Evolutionary conservation across 306 rosid genomes (phyloP), one percentile per base, ranked within the genome.

Genomic region (Glycine soja): DNA sequence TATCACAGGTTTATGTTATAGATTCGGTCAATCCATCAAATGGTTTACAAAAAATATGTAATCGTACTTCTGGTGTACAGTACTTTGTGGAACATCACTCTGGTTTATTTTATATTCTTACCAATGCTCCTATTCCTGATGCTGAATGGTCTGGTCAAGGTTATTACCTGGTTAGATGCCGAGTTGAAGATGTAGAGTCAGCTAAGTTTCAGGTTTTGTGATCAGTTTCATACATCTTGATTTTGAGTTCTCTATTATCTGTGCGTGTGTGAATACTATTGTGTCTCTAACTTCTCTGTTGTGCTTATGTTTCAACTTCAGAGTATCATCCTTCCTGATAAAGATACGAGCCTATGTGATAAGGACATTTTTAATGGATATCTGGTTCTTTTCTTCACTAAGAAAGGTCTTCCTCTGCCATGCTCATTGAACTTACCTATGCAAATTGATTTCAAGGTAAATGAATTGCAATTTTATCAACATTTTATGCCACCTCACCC

Each of bases 31-130:
- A 93, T 77, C 95, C 94, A 3, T 75, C 78, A 38, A 84, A 82
- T 67, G 92, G 90, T 48, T 80, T 93, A 85, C 88, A 80, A 85
- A 93, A 88, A 83, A 65, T 95, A 77, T 88, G 84, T 69, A 80
- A 81, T 81, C 99, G 99, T 48, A 81, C 84, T 78, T 80, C 92
- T 76, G 93, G 90, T 46, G 90, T 90, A 24, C 97, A 88, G 84
- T 93, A 86, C 73, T 95, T 95, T 86, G 81, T 93, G 85, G 99
- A 93, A 76, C 98, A 95, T 89, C 97, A 95, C 85, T n/a, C 66
- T 74, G 97, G 97, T 71, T 66, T 86, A 36, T 91, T 93, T 84
- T 95, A 91, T 90, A 79, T 91, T 80, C 93, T 95, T 83, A 91
- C 99, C 42, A 95, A 95, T 81, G 90, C 94, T 81, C 96, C 98